Percentiles rank a stretch among this genome's conserved stretches.
phyloP scores from a whole-genome alignment of 331 rosid genomes.

The Erythrophleum ivorense region DNA sequence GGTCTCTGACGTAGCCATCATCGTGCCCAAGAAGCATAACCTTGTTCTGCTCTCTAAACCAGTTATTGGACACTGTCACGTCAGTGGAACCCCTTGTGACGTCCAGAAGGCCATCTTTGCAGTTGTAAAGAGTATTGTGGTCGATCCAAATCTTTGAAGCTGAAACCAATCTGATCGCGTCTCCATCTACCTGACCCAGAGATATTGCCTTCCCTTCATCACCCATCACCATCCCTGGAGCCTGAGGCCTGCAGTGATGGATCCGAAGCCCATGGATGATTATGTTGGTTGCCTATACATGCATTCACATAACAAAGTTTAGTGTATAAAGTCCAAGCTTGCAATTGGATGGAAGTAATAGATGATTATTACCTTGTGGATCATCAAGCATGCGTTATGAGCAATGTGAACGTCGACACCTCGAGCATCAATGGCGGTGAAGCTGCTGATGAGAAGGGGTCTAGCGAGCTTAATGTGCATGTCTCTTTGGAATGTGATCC shows the following conservation, averaged over 20 bases:
- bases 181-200: constrained; percentile 41
- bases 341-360: background rate
- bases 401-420: constrained; percentile 50
- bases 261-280: constrained; percentile 36
- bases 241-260: constrained; percentile 42
- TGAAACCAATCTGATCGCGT: constrained; percentile 42
- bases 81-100: constrained; percentile 45
- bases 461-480: constrained; percentile 34
- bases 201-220: constrained; percentile 21
- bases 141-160: constrained; percentile 48
- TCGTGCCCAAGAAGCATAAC: constrained; percentile 50
- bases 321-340: background rate
- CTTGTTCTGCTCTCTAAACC: constrained; percentile 47
- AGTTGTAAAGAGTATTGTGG: constrained; percentile 39
- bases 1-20: constrained; percentile 40
- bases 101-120: constrained; percentile 46
- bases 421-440: constrained; percentile 40
- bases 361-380: constrained; percentile 41
- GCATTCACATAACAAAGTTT: background rate
- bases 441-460: constrained; percentile 43
- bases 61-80: constrained; percentile 43
- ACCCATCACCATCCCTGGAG: constrained; percentile 42
- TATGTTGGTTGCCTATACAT: constrained; percentile 34
- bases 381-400: constrained; percentile 56
- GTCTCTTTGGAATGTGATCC: constrained; percentile 45